Evolutionary conservation across 2,329 filamentous ascomycete species (phyloP), one percentile per base, ranked within the genome.

Genomic region (Botrytis paeoniae): DNA sequence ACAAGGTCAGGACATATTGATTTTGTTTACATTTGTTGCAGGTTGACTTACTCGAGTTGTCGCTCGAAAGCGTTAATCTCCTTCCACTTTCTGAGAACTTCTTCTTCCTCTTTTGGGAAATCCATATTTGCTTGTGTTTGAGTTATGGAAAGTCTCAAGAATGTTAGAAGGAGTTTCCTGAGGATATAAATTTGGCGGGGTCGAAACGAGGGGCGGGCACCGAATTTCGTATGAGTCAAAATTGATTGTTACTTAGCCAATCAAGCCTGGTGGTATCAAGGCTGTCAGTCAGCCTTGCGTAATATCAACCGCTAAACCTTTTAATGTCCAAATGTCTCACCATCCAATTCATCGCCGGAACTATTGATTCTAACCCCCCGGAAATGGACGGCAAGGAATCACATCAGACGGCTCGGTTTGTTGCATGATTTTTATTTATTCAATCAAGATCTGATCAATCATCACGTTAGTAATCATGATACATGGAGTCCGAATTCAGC

Each of bases 41-140:
- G 54, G n/a, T 32, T 57, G 35, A 69, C 65, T 69, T 69, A 69
- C 68, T 70, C 68, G 29, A 61, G 68, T 63, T 61, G 68, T 35
- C 68, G 54, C 68, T 70, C 68, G 59, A 70, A 70, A 63, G 68
- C 68, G 18, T 48, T 63, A 14, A 70, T 70, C 68, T 70, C 68
- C 39, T 70, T 70, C 68, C 68, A 70, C 39, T 45, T 41, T 41
- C n/a, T 63, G 16, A 70, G 68, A 39, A 70, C 39, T n/a, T 60
- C 54, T 63, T 70, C 68, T 70, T 70, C 68, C 7, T 70, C 68
- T 61, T 29, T 60, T 43, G 68, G 54, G 4, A 70, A 70, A 70
- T 70, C 65, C 65, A 69, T 69, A 69, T 43, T 69, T 69, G 35
- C n/a, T 41, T 14, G n/a, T 54, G n/a, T 69, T 43, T 41, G 51